These are phyloP conservation scores for Bocquillonia castaneifolia DNA, from an alignment of 441 rosid species.

Conservation along the genomic window DNA sequence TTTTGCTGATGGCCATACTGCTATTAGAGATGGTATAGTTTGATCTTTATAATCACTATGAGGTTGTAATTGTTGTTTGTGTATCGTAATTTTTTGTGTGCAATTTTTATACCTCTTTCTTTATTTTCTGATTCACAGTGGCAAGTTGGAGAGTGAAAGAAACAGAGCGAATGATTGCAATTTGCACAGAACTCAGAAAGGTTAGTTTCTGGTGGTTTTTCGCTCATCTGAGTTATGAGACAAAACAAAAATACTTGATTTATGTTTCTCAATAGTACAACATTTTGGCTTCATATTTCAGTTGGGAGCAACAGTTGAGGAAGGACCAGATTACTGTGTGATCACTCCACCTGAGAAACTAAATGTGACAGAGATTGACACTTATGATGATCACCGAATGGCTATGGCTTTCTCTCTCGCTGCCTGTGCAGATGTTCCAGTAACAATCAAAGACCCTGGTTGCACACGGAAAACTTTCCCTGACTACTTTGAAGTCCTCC, in stretches of 20 bases:
- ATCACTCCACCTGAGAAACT: slow-evolving; percentile 90
- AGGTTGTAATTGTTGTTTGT: not conserved
- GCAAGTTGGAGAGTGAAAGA: slow-evolving; percentile 99
- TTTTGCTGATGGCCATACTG: slow-evolving; percentile 85
- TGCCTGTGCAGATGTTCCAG: slow-evolving; percentile 90
- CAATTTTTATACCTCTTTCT: not conserved
- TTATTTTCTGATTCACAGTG: slow-evolving; percentile 37
- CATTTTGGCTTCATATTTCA: slow-evolving; percentile 24
- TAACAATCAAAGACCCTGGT: slow-evolving; percentile 87
- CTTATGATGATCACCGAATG: slow-evolving; percentile 96
- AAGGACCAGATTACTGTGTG: slow-evolving; percentile 89
- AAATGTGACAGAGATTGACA: slow-evolving; percentile 70
- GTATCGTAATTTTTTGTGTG: not conserved
- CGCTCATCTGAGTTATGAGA: not conserved
- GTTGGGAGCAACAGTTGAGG: slow-evolving; percentile 96
- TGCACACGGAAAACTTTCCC: slow-evolving; percentile 97
- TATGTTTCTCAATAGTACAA: not conserved
- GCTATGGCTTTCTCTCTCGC: slow-evolving; percentile 99
- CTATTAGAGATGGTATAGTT: slow-evolving; percentile 84
- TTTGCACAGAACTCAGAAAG: slow-evolving; percentile 95
- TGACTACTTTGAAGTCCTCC: slow-evolving; percentile 82
- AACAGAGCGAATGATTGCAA: slow-evolving; percentile 93
- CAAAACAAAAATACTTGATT: not conserved
- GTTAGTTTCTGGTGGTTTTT: slow-evolving; percentile 31
- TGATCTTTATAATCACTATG: not conserved